These are phyloP conservation scores for Cyathus striatus DNA, from an alignment of 768 basidiomycete genomes.

Conservation along the genomic window DNA sequence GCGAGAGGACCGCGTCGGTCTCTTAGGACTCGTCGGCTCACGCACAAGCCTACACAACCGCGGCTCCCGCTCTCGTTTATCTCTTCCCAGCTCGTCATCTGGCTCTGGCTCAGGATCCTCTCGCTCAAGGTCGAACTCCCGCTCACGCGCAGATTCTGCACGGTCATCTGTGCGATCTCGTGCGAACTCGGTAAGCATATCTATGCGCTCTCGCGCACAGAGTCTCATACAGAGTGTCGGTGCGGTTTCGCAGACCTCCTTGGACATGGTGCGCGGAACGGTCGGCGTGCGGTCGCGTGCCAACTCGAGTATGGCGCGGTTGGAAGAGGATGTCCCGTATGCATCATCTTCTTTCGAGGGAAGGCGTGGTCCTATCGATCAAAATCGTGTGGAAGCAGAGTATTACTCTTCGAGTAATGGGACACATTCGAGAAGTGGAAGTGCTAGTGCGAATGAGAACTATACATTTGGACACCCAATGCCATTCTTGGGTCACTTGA, in stretches of 20 bases:
- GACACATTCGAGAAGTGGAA: constrained; percentile 46
- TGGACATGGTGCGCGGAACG: constrained; percentile 48
- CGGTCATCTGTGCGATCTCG: constrained; percentile 14
- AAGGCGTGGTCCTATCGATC: constrained; percentile 10
- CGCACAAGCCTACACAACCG: constrained; percentile 6
- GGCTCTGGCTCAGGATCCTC: constrained; percentile 25
- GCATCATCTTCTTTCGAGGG: constrained; percentile 12
- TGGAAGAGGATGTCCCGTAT: constrained; percentile 46
- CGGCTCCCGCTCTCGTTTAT: background rate
- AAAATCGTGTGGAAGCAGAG: constrained; percentile 12
- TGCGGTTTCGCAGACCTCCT: constrained; percentile 54
- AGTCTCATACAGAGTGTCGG: constrained; percentile 62
- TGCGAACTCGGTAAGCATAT: constrained; percentile 37
- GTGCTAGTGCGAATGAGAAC: constrained; percentile 56
- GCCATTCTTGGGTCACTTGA: constrained; percentile 30
- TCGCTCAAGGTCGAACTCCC: constrained; percentile 38
- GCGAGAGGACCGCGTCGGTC: constrained; percentile 24
- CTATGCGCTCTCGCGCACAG: constrained; percentile 59
- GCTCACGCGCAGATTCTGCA: constrained; percentile 11
- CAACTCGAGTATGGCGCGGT: constrained; percentile 63
- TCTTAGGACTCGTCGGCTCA: constrained; percentile 12
- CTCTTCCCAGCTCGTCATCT: constrained; percentile 9
- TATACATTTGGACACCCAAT: constrained; percentile 70
- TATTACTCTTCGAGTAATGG: constrained; percentile 28
- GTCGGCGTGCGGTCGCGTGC: constrained; percentile 39